Evolutionary conservation across 2,329 filamentous ascomycete species (phyloP).

Genomic region (Ophiognomonia clavigignenti-juglandacearum): DNA sequence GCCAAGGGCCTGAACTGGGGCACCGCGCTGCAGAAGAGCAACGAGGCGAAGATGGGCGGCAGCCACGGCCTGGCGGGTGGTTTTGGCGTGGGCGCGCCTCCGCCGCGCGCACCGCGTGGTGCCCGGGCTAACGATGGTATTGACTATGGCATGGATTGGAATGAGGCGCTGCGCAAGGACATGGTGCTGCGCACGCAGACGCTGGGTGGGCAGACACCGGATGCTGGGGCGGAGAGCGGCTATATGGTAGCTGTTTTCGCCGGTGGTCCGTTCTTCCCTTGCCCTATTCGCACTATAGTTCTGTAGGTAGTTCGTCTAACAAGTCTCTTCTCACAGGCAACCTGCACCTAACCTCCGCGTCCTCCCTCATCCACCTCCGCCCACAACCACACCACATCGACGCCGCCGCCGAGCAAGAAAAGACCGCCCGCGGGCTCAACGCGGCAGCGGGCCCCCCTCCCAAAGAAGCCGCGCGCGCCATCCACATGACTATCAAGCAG

Average conservation of each 20-base stretch:
- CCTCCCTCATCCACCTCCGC: constrained; percentile 80
- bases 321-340: no score
- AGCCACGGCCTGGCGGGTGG: constrained; percentile 68
- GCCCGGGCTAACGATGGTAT: constrained; percentile 21
- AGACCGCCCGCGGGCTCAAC: constrained; percentile 37
- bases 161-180: constrained; percentile 62
- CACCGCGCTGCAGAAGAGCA: constrained; percentile 61
- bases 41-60: constrained; percentile 55
- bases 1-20: constrained; percentile 81
- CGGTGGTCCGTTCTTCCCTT: constrained; percentile 47
- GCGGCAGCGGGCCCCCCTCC: constrained; percentile 26
- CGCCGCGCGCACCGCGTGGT: constrained; percentile 34
- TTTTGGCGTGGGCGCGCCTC: constrained; percentile 58
- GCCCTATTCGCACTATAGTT: background rate
- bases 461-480: constrained; percentile 59
- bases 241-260: constrained; percentile 94
- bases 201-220: constrained; percentile 73
- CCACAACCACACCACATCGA: constrained; percentile 93
- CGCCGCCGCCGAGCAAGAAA: constrained; percentile 67
- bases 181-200: constrained; percentile 77
- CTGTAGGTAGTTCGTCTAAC: no score
- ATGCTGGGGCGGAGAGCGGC: constrained; percentile 60
- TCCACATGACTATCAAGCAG: constrained; percentile 83
- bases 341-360: constrained; percentile 79
- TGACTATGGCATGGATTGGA: constrained; percentile 54